These are phyloP conservation scores for Trypanosoma vivax DNA, from an alignment of 208 protist species.

Conservation along the genomic window DNA sequence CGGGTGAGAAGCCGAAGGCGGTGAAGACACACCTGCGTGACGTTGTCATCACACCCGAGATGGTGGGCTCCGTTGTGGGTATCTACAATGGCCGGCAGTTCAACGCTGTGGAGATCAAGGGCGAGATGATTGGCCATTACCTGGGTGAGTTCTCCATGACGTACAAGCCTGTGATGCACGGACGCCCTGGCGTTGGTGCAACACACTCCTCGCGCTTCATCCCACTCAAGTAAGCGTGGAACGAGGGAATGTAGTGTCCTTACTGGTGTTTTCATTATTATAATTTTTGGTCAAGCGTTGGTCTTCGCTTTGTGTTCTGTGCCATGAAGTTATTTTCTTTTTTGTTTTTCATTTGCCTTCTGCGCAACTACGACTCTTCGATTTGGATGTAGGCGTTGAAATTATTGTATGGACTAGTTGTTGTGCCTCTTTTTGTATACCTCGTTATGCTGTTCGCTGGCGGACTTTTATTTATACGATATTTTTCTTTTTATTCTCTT, in stretches of 20 bases:
- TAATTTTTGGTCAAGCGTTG: slow-evolving; percentile 19
- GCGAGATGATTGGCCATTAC: slow-evolving; percentile 99
- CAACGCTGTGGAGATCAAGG: slow-evolving; percentile 98
- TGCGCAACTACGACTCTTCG: too few relatives aligned
- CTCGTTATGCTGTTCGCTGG: too few relatives aligned
- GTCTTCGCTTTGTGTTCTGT: too few relatives aligned
- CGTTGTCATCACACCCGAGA: slow-evolving; percentile 99
- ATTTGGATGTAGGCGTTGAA: too few relatives aligned
- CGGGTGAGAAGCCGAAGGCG: slow-evolving; percentile 96
- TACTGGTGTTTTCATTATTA: slow-evolving; percentile 11
- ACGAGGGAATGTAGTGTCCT: not conserved
- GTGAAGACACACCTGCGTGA: slow-evolving; percentile 99
- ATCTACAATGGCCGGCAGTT: slow-evolving; percentile 99
- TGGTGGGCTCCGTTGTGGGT: slow-evolving; percentile 98
- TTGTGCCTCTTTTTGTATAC: too few relatives aligned
- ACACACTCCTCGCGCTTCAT: slow-evolving; percentile 94
- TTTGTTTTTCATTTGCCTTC: too few relatives aligned
- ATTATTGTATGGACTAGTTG: too few relatives aligned
- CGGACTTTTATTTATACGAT: too few relatives aligned
- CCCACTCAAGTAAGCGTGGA: slow-evolving; percentile 57
- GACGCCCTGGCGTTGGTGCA: slow-evolving; percentile 98
- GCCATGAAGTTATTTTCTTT: too few relatives aligned
- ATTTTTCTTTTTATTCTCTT: too few relatives aligned
- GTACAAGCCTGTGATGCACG: slow-evolving; percentile 99
- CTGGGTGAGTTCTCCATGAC: slow-evolving; percentile 99